Conservation (phyloP, 108 stramenopile genomes). For the Cyclotella cryptica region DNA sequence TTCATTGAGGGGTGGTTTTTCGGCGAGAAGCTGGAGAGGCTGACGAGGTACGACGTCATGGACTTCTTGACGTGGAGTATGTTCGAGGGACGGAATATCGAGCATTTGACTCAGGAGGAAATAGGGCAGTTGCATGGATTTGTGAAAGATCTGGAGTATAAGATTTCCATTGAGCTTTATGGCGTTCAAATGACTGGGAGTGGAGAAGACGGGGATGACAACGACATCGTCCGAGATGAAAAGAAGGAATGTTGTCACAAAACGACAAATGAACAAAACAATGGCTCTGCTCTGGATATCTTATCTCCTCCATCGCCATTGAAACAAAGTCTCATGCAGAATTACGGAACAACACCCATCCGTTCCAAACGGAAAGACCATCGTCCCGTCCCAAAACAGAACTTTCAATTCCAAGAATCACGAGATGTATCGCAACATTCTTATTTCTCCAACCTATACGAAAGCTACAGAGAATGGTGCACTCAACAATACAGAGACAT, state of each 20-base stretch:
- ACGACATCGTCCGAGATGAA: constrained; percentile 20
- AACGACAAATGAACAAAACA: neutral
- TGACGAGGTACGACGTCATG: constrained; percentile 82
- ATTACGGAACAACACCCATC: constrained; percentile 15
- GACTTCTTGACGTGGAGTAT: constrained; percentile 85
- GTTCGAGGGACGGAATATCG: constrained; percentile 90
- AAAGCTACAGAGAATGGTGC: constrained; percentile 74
- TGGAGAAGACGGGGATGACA: constrained; percentile 17
- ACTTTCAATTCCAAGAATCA: constrained; percentile 69
- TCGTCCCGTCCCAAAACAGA: constrained; percentile 51
- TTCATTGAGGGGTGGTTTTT: constrained; percentile 91
- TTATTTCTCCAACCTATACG: constrained; percentile 84
- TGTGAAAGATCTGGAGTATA: constrained; percentile 72
- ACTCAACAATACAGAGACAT: constrained; percentile 73
- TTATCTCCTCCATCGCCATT: constrained; percentile 21
- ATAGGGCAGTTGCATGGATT: constrained; percentile 73
- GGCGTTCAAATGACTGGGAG: constrained; percentile 46
- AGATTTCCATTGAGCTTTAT: constrained; percentile 68
- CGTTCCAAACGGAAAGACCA: constrained; percentile 23
- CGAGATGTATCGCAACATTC: constrained; percentile 63
- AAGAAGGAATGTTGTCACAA: neutral
- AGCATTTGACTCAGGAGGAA: constrained; percentile 85
- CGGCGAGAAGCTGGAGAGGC: constrained; percentile 69
- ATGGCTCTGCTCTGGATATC: neutral
- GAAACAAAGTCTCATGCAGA: constrained; percentile 30